A percentile compares a stretch with the other conserved stretches of the same genome.
phyloP scores from a whole-genome alignment of 441 rosid genomes.

The Pelargonium fulgidum region DNA sequence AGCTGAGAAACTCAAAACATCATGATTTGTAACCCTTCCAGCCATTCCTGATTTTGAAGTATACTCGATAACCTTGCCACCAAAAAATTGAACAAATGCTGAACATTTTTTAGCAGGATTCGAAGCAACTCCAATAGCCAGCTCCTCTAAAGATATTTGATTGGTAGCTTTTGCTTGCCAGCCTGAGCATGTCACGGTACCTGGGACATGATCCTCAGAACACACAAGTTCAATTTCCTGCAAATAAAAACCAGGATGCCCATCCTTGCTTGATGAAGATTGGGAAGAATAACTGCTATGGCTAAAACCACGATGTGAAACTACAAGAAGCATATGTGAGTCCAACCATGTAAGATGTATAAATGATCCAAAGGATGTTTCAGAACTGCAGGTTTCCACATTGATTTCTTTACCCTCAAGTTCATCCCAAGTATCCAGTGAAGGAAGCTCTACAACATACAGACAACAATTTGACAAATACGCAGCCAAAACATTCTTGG shows the following conservation, averaged over 20 bases:
- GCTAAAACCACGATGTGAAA: conserved; percentile 48
- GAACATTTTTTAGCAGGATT: conserved; percentile 54
- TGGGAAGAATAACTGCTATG: conserved; percentile 34
- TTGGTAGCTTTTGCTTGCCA: conserved; percentile 54
- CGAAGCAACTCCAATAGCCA: conserved; percentile 47
- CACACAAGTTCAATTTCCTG: conserved; percentile 68
- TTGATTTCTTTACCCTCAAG: conserved; percentile 65
- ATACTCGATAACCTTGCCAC: conserved; percentile 59
- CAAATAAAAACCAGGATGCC: conserved; percentile 44
- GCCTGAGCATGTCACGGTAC: conserved; percentile 57
- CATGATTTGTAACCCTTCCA: conserved; percentile 34
- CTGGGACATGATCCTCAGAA: conserved; percentile 57
- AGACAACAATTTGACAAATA: conserved; percentile 62
- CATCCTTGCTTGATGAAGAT: conserved; percentile 27
- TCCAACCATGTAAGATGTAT: conserved; percentile 72
- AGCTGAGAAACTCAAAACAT: conserved; percentile 41
- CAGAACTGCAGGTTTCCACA: conserved; percentile 48
- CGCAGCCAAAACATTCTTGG: conserved; percentile 61
- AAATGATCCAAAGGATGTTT: conserved; percentile 47
- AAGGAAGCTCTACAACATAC: conserved; percentile 73
- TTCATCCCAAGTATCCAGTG: conserved; percentile 59
- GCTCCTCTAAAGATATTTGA: conserved; percentile 42
- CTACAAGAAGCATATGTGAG: conserved; percentile 58
- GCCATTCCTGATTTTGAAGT: conserved; percentile 37
- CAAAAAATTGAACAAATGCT: conserved; percentile 73